Evolutionary conservation across 768 basidiomycete genomes (phyloP).

Genomic region (Hygrophorus russula): DNA sequence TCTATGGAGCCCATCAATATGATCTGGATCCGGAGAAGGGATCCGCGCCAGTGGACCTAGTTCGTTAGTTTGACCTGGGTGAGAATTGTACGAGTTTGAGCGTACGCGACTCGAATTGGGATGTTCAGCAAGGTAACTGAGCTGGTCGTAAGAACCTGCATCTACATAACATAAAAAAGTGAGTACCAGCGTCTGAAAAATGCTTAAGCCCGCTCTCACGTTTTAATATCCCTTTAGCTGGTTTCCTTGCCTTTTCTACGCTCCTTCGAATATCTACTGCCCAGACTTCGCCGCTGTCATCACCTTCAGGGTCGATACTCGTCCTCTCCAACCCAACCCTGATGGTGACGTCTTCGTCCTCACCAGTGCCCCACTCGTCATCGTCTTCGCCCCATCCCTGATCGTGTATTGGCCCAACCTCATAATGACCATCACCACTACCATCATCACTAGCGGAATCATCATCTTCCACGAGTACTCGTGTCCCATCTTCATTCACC

Average conservation of each 20-base stretch:
- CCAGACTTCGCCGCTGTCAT: slow-evolving; percentile 67
- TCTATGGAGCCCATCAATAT: slow-evolving; percentile 78
- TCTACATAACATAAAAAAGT: slow-evolving; percentile 26
- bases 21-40: slow-evolving; percentile 75
- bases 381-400: slow-evolving; percentile 66
- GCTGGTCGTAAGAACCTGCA: slow-evolving; percentile 60
- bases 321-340: slow-evolving; percentile 43
- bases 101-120: slow-evolving; percentile 44
- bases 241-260: slow-evolving; percentile 51
- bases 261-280: slow-evolving; percentile 64
- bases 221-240: slow-evolving; percentile 84
- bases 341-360: slow-evolving; percentile 69
- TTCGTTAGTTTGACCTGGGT: slow-evolving; percentile 36
- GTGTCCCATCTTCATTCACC: slow-evolving; percentile 57
- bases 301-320: slow-evolving; percentile 37
- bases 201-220: slow-evolving; percentile 33
- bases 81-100: slow-evolving; percentile 73
- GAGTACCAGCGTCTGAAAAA: neutral
- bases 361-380: slow-evolving; percentile 66
- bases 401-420: slow-evolving; percentile 24
- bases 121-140: slow-evolving; percentile 37
- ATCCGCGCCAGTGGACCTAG: slow-evolving; percentile 73
- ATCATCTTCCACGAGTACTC: slow-evolving; percentile 63
- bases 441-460: slow-evolving; percentile 47
- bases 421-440: slow-evolving; percentile 41